Evolutionary conservation across 768 basidiomycete species (phyloP).

Genomic region (Tulasnella sp.): DNA sequence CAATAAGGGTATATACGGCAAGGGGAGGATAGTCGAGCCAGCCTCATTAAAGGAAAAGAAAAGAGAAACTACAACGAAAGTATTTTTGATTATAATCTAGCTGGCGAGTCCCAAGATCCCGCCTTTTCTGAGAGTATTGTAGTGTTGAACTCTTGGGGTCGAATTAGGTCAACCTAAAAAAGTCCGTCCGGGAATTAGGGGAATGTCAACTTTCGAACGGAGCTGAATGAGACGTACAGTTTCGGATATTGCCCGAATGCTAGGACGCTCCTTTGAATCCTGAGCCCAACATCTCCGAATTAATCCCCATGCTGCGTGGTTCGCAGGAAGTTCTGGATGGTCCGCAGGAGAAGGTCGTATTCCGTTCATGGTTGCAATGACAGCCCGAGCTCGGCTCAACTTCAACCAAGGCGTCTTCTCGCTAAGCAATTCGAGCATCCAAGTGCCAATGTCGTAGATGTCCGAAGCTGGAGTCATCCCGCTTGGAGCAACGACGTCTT

Average conservation of each 20-base stretch:
- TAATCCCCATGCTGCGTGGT: not conserved
- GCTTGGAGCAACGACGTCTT: not conserved
- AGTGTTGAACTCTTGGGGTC: not conserved
- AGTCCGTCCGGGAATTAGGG: not conserved
- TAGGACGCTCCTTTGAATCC: not conserved
- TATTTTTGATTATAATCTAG: not conserved
- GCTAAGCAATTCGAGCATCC: slow-evolving; percentile 22
- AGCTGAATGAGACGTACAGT: not conserved
- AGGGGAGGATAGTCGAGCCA: not conserved
- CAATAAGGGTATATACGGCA: not conserved
- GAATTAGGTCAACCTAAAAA: not conserved
- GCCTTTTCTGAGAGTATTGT: not conserved
- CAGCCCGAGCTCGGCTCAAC: not conserved
- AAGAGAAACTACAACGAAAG: not conserved
- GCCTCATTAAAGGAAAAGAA: not conserved
- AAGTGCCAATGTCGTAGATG: slow-evolving; percentile 18
- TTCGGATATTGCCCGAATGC: not conserved
- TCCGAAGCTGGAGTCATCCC: slow-evolving; percentile 16
- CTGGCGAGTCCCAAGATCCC: not conserved
- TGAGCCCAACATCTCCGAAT: slow-evolving; percentile 6
- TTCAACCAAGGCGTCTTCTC: slow-evolving; percentile 12
- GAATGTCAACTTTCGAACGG: not conserved
- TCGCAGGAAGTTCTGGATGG: not conserved
- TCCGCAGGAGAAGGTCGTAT: not conserved
- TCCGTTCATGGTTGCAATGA: slow-evolving; percentile 16